Base-by-base conservation (phyloP, 139 green algal species). In the Chlamydomonas sp. region DNA sequence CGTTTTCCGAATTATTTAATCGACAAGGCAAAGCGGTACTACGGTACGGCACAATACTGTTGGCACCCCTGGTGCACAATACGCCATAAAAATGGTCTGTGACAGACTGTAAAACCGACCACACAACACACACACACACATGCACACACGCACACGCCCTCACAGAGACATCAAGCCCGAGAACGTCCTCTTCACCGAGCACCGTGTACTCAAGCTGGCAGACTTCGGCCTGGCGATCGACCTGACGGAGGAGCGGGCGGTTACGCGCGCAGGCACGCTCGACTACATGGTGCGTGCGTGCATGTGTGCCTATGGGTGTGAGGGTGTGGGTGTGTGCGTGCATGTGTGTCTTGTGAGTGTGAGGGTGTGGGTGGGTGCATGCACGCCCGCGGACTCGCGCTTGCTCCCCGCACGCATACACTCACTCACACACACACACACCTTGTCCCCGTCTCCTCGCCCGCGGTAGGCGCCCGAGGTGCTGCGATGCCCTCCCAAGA, bases 161-260 rank as follows among this genome's bases (percentile, higher is more conserved):
- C n/a, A n/a, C 33, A 57, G 69, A 22, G 69, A 75, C 58, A 75
- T 75, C 69, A 75, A 75, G 47, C 70, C 70, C 3, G 70, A 75
- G 47, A 71, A 71, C 29, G 65, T 71, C 48, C 50, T 85, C 33
- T 85, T 85, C 69, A 80, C 69, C 16, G 71, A 77, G 50, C 58
- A 79, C 58, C 69, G 74, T 13, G 72, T 80, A 47, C 64, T 80
- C 35, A 80, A 80, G 69, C 74, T 80, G 26, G 70, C 72, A 48
- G 80, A 86, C 75, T 86, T 86, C 74, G 80, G 80, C 0, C 76
- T 86, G n/a, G 76, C 76, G 26, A 83, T 86, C 47, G 73, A 82
- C 70, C 31, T 79, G 24, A 81, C 59, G 0, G 73, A 82, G 30
- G 80, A 86, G 48, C 36, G 73, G 10, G 75, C 80, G 1, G 80